Evolutionary conservation across 2,329 filamentous ascomycete species (phyloP), one percentile per base, ranked within the genome.

Genomic region (Paraphaeosphaeria sporulosa): DNA sequence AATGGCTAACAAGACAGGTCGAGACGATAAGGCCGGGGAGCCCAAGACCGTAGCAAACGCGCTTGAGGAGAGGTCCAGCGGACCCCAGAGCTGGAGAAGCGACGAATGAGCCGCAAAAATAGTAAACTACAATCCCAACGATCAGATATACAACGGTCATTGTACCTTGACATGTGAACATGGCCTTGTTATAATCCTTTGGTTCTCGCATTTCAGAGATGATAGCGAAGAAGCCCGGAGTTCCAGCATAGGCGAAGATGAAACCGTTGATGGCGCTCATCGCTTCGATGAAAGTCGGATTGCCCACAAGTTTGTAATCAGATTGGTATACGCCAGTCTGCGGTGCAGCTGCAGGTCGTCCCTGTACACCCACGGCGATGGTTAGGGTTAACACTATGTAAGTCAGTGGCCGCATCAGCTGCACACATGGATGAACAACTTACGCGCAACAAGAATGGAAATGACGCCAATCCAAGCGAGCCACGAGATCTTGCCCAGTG

Each of bases 21-120:
- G 49, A 50, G 36, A 46, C 55, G 32, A 58, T 58, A 12, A 57
- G 54, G n/a, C 54, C 54, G 21, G 51, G 51, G 23, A 55, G 81
- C 1, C 88, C 89, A 57, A 90, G 79, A 23, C 87, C 88, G 77
- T 87, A 91, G 21, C 89, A 88, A 10, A 88, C 78, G 69, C 89
- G 89, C 34, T 84, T 81, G 51, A 90, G 78, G 0, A 82, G 68
- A 3, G 70, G 69, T 5, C 83, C 81, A 4, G 88, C 84, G 0
- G 87, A 89, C 7, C 87, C 85, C 1, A 91, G 81, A 0, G 89
- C 89, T 0, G 89, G 89, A 1, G 86, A 87, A 1, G 82, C 80
- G 4, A 91, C 88, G 21, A 81, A 76, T 0, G 79, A 76, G 1
- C 89, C 89, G 12, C 85, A 86, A 66, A 84, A 91, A 55, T 85